phyloP scores from a whole-genome alignment of 305 asterid species.

The Solanum hybrid region DNA sequence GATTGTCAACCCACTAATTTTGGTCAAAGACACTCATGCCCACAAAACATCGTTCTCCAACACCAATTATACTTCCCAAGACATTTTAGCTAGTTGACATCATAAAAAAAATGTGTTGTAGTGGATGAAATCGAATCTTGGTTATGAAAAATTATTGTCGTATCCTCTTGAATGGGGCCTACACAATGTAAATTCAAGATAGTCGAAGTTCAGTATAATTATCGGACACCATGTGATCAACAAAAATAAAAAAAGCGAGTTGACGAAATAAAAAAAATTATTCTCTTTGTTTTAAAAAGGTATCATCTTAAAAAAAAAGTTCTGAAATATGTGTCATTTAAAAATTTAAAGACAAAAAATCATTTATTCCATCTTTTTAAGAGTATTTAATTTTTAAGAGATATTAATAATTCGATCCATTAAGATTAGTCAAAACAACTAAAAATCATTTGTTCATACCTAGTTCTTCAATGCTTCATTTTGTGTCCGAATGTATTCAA shows the following conservation, averaged over 20 bases:
- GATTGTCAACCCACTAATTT: not conserved
- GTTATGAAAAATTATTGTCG: too few species aligned
- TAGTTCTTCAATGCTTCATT: not conserved
- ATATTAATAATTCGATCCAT: not conserved
- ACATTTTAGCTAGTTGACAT: not conserved
- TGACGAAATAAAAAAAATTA: not conserved
- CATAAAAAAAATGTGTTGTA: too few species aligned
- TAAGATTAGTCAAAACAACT: not conserved
- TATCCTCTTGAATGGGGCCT: not conserved
- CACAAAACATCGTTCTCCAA: not conserved
- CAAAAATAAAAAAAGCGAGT: not conserved
- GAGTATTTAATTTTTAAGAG: too few species aligned
- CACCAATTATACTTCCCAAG: not conserved
- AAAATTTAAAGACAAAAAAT: too few species aligned
- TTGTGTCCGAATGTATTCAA: not conserved
- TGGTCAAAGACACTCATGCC: not conserved
- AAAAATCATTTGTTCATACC: not conserved
- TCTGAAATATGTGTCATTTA: not conserved
- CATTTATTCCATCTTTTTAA: too few species aligned
- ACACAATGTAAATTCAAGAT: too few species aligned
- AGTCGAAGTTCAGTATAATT: too few species aligned
- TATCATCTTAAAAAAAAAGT: not conserved
- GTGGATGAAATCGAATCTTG: accelerated
- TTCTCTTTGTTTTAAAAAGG: too few species aligned
- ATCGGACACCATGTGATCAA: accelerated